Evolutionary conservation across 78 protist species (phyloP).

Genomic region (Cyanophora paradoxa): DNA sequence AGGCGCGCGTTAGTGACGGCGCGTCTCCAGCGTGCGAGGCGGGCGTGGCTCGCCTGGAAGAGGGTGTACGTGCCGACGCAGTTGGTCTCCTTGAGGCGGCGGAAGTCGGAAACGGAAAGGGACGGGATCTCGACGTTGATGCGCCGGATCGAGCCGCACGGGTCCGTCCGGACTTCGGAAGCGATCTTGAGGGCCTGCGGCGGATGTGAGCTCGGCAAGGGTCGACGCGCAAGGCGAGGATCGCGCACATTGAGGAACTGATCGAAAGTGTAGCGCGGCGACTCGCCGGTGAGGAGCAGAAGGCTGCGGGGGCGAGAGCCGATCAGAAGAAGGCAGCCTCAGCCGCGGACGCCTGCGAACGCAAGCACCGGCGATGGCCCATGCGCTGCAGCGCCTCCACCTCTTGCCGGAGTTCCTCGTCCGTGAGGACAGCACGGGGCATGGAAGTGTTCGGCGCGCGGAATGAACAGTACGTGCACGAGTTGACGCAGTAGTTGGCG

Average conservation of each 20-base stretch:
- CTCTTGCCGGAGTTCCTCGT: neutral
- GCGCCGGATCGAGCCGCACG: slow-evolving; percentile 17
- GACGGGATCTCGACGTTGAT: slow-evolving; percentile 25
- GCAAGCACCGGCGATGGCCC: slow-evolving; percentile 20
- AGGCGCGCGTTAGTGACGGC: too few species aligned
- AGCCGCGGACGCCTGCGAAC: too few species aligned
- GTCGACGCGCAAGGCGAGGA: too few species aligned
- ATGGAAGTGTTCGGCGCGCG: neutral
- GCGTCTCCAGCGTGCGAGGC: too few species aligned
- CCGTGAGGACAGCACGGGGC: neutral
- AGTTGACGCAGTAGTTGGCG: slow-evolving; percentile 14
- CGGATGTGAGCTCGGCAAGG: too few species aligned
- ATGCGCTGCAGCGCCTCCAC: neutral
- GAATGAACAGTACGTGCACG: slow-evolving; percentile 15
- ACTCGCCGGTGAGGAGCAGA: neutral
- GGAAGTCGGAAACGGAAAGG: neutral
- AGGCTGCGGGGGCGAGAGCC: too few species aligned
- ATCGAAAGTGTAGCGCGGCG: slow-evolving; percentile 16
- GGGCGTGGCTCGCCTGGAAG: too few species aligned
- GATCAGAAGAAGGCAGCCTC: too few species aligned
- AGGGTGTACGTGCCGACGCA: slow-evolving; percentile 6
- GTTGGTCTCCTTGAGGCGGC: slow-evolving; percentile 15
- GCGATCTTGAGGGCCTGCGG: too few species aligned
- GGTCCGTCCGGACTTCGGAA: neutral
- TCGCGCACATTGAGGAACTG: neutral